Evolutionary conservation across 495 filamentous ascomycete genomes (phyloP).

Genomic region (Penicillium goetzii): DNA sequence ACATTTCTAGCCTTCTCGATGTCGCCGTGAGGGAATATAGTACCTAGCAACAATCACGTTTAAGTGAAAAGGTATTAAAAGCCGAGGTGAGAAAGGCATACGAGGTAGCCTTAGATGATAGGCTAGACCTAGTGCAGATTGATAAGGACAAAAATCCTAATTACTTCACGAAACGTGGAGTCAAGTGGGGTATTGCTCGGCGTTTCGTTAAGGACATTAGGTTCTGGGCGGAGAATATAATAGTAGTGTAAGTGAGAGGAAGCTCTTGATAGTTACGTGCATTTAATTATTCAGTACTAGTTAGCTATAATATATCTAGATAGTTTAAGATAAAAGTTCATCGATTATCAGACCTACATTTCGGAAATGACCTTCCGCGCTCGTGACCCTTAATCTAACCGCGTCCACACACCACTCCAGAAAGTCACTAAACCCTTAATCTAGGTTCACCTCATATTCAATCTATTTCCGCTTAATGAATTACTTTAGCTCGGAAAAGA

Average conservation of each 20-base stretch:
- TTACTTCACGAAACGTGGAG: slow-evolving; percentile 13
- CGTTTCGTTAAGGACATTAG: slow-evolving; percentile 15
- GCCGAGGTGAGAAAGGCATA: too few relatives aligned
- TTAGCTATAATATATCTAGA: too few relatives aligned
- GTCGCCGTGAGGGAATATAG: slow-evolving; percentile 9
- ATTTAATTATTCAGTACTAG: too few relatives aligned
- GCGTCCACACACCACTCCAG: not conserved
- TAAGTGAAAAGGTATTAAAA: too few relatives aligned
- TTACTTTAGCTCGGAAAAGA: not conserved
- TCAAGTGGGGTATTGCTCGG: slow-evolving; percentile 18
- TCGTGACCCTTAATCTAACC: slow-evolving; percentile 5
- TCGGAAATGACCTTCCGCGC: slow-evolving; percentile 32
- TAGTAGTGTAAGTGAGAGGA: too few relatives aligned
- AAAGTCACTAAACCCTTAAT: not conserved
- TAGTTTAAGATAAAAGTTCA: slow-evolving; percentile 6
- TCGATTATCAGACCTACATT: slow-evolving; percentile 28
- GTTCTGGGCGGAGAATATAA: too few relatives aligned
- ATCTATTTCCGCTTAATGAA: not conserved
- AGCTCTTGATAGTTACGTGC: too few relatives aligned
- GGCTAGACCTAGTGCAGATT: slow-evolving; percentile 14
- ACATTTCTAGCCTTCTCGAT: slow-evolving; percentile 19
- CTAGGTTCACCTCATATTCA: not conserved
- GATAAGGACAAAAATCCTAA: slow-evolving; percentile 13
- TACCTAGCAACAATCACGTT: too few relatives aligned
- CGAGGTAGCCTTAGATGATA: slow-evolving; percentile 11